Percentiles rank a stretch among this genome's conserved stretches.
These are phyloP conservation scores for Fusarium setosum DNA, from an alignment of 2,329 filamentous ascomycete species.

Conservation along the genomic window DNA sequence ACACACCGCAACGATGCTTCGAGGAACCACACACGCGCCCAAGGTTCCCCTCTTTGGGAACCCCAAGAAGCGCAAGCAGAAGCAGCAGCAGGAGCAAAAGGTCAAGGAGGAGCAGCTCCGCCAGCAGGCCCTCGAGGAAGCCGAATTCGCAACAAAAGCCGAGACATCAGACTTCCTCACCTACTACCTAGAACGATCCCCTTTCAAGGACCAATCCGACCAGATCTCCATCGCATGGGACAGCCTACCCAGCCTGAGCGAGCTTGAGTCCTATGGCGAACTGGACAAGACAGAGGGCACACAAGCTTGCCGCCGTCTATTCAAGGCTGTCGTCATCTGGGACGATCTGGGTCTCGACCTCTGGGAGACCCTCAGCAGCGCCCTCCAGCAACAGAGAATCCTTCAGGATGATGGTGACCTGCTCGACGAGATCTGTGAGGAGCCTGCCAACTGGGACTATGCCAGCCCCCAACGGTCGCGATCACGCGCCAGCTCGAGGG, in stretches of 20 bases:
- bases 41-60: conserved; percentile 41
- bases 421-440: conserved; percentile 31
- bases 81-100: conserved; percentile 35
- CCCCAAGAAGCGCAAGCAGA: conserved; percentile 43
- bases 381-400: conserved; percentile 14
- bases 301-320: conserved; percentile 49
- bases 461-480: conserved; percentile 19
- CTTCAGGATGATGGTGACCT: conserved; percentile 25
- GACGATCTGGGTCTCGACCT: conserved; percentile 51
- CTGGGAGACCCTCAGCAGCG: conserved; percentile 45
- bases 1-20: conserved; percentile 29
- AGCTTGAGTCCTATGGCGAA: conserved; percentile 47
- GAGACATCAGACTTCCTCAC: conserved; percentile 48
- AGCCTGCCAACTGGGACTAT: conserved; percentile 26
- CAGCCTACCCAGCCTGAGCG: conserved; percentile 47
- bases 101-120: conserved; percentile 36
- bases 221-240: conserved; percentile 50
- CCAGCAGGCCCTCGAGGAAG: conserved; percentile 42
- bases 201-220: conserved; percentile 42
- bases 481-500: conserved; percentile 30
- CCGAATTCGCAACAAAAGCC: conserved; percentile 45
- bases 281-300: conserved; percentile 50
- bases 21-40: conserved; percentile 32
- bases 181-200: conserved; percentile 46
- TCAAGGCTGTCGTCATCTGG: conserved; percentile 54